Base-by-base conservation (phyloP, 2,329 filamentous ascomycete species). In the Ophidiomyces ophidiicola region DNA sequence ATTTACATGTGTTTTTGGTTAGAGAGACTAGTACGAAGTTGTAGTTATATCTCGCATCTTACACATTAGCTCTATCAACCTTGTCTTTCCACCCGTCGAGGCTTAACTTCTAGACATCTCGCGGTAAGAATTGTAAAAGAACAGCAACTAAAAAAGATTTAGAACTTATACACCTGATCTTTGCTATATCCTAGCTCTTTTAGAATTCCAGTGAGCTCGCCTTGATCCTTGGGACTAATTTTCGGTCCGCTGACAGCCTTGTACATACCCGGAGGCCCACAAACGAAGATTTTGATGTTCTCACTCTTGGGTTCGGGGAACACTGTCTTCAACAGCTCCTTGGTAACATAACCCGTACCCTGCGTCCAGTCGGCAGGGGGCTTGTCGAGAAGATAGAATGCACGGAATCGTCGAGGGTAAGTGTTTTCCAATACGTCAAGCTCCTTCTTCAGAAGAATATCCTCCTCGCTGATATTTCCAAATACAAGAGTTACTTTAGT, bases 161-260 rank as follows among this genome's bases (percentile, higher is more conserved):
- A 94, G 56, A 94, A 93, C 74, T 96, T 96, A 71, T 84, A 94
- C 24, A 96, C 87, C 69, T 96, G 90, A 44, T 96, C 83, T 70
- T 84, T 77, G 49, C 56, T 69, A 65, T 85, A 86, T 29, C 86
- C 86, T 25, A 94, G 69, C 53, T 94, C 84, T 67, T 85, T 80
- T 48, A 98, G 69, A 48, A 79, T 69, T 47, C 83, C 90, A 6
- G 68, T 69, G 49, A 98, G 71, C 67, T 96, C 88, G 51, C 90
- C 90, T 68, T 98, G 90, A 60, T 98, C 86, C 54, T 75, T 71
- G n/a, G 87, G 86, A 64, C 81, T 90, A 61, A 80, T 79, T 82
- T 98, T 96, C 55, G 66, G 65, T 23, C 90, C 90, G 25, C 82
- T 88, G 50, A 96, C 78, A 44, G 86, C 82, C 63, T 94, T 93